These are phyloP conservation scores for Akanthomyces uredinophilus DNA, from an alignment of 2,329 filamentous ascomycete species.

Conservation along the genomic window DNA sequence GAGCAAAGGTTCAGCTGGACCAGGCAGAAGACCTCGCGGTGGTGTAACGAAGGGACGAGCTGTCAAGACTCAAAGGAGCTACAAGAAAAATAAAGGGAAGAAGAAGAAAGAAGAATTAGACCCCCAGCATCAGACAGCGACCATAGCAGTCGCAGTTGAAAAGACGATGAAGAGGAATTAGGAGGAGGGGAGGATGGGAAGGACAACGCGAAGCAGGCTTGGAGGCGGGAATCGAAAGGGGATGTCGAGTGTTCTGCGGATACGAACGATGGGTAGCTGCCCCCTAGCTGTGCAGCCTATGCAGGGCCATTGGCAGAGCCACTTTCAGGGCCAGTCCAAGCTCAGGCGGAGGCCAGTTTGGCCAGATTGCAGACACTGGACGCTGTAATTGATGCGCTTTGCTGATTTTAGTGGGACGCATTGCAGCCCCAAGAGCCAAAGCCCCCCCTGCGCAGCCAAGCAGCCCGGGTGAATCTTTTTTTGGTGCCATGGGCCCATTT, in stretches of 20 bases:
- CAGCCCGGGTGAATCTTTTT: not conserved
- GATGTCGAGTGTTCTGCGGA: slow-evolving; percentile 5
- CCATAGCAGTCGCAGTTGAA: slow-evolving; percentile 18
- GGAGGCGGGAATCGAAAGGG: slow-evolving; percentile 5
- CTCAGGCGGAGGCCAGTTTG: not conserved
- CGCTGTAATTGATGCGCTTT: slow-evolving; percentile 2
- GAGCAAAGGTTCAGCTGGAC: slow-evolving; percentile 17
- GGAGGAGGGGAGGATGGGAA: not conserved
- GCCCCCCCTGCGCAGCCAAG: not conserved
- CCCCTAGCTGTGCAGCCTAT: slow-evolving; percentile 6
- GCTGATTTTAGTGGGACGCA: slow-evolving; percentile 9
- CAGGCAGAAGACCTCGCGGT: slow-evolving; percentile 18
- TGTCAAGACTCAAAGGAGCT: slow-evolving; percentile 26
- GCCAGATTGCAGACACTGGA: slow-evolving; percentile 12
- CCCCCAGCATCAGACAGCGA: slow-evolving; percentile 13
- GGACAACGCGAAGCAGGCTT: slow-evolving; percentile 3
- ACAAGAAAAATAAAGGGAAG: slow-evolving; percentile 18
- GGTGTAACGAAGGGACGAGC: slow-evolving; percentile 32
- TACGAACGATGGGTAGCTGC: not conserved
- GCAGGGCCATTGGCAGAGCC: not conserved
- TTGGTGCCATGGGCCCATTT: not conserved
- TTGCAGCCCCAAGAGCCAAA: not conserved
- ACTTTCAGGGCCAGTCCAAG: not conserved
- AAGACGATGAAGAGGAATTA: not conserved
- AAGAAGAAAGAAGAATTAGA: slow-evolving; percentile 18